Evolutionary conservation across 257 asterid species (phyloP), one percentile per base, ranked within the genome.

Genomic region (Solanum virginianum): DNA sequence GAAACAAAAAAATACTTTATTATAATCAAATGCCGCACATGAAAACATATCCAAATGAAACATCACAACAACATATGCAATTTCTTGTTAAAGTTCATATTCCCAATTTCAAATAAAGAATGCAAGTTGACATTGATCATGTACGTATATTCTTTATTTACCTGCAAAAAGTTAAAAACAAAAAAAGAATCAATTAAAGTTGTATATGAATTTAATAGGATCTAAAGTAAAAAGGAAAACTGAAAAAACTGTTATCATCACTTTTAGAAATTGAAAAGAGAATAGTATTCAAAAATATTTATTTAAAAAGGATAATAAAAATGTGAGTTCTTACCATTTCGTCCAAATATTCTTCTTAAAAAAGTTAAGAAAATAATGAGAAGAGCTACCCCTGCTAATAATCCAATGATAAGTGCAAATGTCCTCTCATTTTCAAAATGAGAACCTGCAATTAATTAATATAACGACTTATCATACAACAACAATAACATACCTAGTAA

Each of bases 331-430:
- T 88, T 47, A 94, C 98, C 96, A 62, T 91, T 88, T 84, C 92
- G 89, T 10, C 92, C 91, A 77, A 84, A 90, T 18, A 88, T 51
- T 89, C 95, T 93, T 86, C 92, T 90, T 80, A 94, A 77, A 85
- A 95, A 95, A 65, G 97, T 91, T 72, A 94, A 93, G 90, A 95
- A 90, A 87, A 95, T 90, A 81, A 95, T 95, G 79, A 94, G 72
- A 85, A 94, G 81, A 56, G 98, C 99, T 59, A 92, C 92, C 47
- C 94, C 98, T 54, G 98, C 99, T 75, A 94, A 83, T 65, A 95
- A 86, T 86, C 99, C 97, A 80, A 94, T 92, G 29, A 95, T 92
- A 69, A 95, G 88, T 2, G 99, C 98, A 88, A 93, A 95, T 85
- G 98, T 95, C 88, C 92, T 95, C 92, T 94, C 99, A 0, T 93